Percentiles rank a stretch among this genome's conserved stretches.
Conservation (phyloP, 805 yeast genomes). For the Cyberlindnera petersonii region DNA sequence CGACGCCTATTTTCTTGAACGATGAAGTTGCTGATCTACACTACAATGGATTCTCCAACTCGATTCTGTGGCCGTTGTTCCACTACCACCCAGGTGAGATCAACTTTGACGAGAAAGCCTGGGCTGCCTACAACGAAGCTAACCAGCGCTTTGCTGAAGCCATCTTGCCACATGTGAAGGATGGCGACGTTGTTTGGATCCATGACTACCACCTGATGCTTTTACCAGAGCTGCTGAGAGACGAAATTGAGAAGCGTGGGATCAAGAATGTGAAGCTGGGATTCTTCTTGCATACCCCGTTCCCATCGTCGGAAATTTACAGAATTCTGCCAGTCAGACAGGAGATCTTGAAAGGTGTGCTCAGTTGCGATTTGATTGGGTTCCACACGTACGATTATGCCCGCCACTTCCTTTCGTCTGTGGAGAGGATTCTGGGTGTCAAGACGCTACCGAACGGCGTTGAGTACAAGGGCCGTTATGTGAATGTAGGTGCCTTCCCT, state of each 20-base stretch:
- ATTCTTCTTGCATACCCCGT: conserved; percentile 94
- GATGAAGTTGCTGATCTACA: conserved; percentile 94
- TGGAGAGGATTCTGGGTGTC: conserved; percentile 75
- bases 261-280: conserved; percentile 70
- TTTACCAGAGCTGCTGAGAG: conserved; percentile 81
- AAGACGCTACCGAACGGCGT: conserved; percentile 91
- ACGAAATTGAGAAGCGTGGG: conserved; percentile 44
- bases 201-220: conserved; percentile 98
- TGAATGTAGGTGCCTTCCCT: conserved; percentile 95
- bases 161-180: conserved; percentile 64
- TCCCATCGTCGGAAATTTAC: conserved; percentile 95
- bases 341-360: conserved; percentile 86
- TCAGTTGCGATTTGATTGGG: conserved; percentile 92
- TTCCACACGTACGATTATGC: conserved; percentile 99
- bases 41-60: conserved; percentile 93
- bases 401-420: conserved; percentile 88
- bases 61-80: conserved; percentile 95
- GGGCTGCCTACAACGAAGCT: conserved; percentile 97
- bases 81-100: conserved; percentile 99
- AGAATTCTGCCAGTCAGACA: conserved; percentile 92
- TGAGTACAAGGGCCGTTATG: conserved; percentile 67
- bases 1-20: conserved; percentile 82
- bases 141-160: conserved; percentile 76
- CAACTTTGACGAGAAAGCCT: conserved; percentile 94
- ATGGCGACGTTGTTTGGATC: conserved; percentile 92